phyloP scores from a whole-genome alignment of 768 basidiomycete genomes.

The Dioszegia aurantiaca region DNA sequence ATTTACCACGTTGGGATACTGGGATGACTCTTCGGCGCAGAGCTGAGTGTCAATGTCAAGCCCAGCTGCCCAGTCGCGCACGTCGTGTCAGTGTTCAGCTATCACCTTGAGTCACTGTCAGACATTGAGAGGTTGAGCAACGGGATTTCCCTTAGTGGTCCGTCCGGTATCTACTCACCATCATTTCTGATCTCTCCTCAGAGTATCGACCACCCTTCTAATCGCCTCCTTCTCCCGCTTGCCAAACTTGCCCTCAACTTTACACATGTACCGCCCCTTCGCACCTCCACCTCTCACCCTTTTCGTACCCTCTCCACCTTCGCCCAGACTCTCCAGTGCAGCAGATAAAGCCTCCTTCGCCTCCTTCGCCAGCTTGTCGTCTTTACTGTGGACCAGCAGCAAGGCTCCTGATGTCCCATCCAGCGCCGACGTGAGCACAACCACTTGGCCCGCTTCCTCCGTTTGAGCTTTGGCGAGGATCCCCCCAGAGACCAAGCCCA shows the following conservation, averaged over 20 bases:
- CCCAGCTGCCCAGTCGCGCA: no score
- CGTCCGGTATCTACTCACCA: neutral
- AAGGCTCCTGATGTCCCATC: conserved; percentile 22
- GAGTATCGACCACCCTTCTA: conserved; percentile 14
- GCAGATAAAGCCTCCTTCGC: conserved; percentile 36
- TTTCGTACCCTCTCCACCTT: conserved; percentile 24
- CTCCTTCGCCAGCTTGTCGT: conserved; percentile 40
- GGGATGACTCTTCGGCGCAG: no score
- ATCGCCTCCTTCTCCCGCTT: conserved; percentile 26
- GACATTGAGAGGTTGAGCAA: no score
- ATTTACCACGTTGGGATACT: no score
- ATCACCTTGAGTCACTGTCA: no score
- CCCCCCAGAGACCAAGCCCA: conserved; percentile 9
- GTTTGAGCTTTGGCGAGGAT: neutral
- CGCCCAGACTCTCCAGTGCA: conserved; percentile 30
- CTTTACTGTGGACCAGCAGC: conserved; percentile 34
- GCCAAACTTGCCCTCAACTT: conserved; percentile 47
- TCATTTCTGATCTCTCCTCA: conserved; percentile 3
- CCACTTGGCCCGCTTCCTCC: conserved; percentile 1
- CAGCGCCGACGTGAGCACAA: conserved; percentile 27
- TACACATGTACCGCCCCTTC: conserved; percentile 49
- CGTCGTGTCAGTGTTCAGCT: no score
- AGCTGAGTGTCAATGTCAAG: no score
- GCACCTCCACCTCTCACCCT: conserved; percentile 50
- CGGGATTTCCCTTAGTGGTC: no score